Conservation (phyloP, 139 green algal genomes). For the Chlamydomonas incerta region DNA sequence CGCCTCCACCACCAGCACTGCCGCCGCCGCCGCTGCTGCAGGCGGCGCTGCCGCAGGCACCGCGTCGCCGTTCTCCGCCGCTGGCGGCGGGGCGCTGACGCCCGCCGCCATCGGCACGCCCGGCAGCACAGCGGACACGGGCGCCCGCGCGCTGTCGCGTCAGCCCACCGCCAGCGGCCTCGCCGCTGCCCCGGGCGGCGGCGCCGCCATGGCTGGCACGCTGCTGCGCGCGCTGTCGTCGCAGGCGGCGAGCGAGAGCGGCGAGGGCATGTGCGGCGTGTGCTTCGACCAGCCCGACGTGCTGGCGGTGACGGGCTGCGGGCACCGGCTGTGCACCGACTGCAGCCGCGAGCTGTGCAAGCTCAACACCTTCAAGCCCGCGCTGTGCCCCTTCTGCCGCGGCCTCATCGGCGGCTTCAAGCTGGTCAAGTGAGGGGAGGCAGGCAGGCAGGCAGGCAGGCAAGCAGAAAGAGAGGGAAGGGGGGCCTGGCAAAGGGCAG, state of each 20-base stretch:
- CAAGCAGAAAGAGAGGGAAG: no score
- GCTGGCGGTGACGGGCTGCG: constrained; percentile 29
- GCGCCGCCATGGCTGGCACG: neutral
- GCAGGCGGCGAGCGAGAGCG: neutral
- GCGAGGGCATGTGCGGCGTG: constrained; percentile 47
- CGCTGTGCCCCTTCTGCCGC: constrained; percentile 63
- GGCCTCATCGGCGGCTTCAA: constrained; percentile 43
- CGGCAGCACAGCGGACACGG: no score
- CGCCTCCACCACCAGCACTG: no score
- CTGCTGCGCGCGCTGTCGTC: constrained; percentile 39
- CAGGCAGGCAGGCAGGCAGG: no score
- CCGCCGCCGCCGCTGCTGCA: no score
- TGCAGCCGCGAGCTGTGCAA: constrained; percentile 59
- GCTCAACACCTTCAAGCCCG: constrained; percentile 59
- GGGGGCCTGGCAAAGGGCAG: no score
- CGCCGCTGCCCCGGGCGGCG: neutral
- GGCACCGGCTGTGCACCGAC: constrained; percentile 31
- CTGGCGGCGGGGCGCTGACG: no score
- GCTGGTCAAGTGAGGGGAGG: neutral
- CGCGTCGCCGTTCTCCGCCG: no score
- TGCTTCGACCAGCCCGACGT: constrained; percentile 53
- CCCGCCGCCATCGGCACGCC: no score
- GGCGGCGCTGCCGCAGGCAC: no score
- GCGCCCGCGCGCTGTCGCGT: no score
- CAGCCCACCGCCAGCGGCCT: neutral